Conservation (phyloP, 2,329 filamentous ascomycete genomes). For the Epichloe brachyelytri region DNA sequence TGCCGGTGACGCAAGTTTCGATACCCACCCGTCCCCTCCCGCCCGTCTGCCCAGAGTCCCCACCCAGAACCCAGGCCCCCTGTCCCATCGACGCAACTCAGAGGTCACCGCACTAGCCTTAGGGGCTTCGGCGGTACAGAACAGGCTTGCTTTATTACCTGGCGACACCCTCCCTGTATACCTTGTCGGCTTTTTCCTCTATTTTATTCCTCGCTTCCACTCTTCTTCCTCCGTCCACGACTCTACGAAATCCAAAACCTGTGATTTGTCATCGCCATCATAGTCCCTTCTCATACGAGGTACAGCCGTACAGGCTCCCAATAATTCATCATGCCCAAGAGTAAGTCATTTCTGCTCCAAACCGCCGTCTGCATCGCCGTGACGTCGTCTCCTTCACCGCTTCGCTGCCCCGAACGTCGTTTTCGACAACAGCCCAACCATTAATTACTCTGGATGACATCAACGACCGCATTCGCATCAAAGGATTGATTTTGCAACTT, state of each 20-base stretch:
- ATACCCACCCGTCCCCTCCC: too few relatives aligned
- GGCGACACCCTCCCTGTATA: neutral
- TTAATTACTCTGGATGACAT: too few relatives aligned
- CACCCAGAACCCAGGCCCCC: neutral
- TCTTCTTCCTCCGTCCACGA: neutral
- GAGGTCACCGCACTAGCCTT: too few relatives aligned
- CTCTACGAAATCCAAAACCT: neutral
- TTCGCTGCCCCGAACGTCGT: too few relatives aligned
- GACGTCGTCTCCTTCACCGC: too few relatives aligned
- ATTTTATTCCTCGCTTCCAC: neutral
- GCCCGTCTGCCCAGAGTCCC: neutral
- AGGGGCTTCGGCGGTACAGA: neutral
- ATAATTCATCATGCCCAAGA: slow-evolving; percentile 7
- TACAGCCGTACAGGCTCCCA: neutral
- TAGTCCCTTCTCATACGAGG: neutral
- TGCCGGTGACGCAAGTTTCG: neutral
- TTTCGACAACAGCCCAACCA: too few relatives aligned
- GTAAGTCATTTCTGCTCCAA: slow-evolving; percentile 5
- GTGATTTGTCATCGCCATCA: too few relatives aligned
- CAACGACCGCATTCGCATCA: too few relatives aligned
- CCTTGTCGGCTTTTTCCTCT: neutral
- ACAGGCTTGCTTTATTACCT: neutral
- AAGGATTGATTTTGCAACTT: too few relatives aligned
- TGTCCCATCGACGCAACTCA: too few relatives aligned
- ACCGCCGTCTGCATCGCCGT: too few relatives aligned